Evolutionary conservation across 352 stramenopile genomes (phyloP).

Genomic region (Pythium scleroteichum): DNA sequence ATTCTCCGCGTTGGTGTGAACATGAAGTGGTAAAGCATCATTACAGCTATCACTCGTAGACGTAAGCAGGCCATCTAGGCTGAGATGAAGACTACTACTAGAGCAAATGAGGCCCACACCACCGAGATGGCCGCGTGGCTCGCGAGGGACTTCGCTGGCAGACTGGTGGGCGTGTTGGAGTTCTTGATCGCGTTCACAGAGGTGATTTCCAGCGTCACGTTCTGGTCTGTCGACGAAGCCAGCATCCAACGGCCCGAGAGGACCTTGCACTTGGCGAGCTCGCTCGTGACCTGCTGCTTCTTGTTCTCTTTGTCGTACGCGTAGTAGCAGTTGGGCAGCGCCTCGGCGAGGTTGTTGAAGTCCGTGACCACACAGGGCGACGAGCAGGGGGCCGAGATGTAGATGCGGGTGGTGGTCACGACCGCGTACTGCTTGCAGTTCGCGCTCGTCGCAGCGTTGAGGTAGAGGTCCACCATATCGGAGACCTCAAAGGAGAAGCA

Average conservation of each 20-base stretch:
- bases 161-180: not conserved
- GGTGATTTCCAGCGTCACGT: not conserved
- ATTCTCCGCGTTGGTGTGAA: too few species aligned
- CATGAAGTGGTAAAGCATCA: too few species aligned
- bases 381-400: slow-evolving; percentile 8
- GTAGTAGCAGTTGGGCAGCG: slow-evolving; percentile 10
- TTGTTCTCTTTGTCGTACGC: not conserved
- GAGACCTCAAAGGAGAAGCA: not conserved
- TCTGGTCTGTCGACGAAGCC: not conserved
- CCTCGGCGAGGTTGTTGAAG: not conserved
- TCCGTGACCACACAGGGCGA: not conserved
- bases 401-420: not conserved
- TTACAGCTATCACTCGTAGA: too few species aligned
- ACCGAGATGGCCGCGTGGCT: not conserved
- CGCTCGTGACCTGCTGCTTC: not conserved
- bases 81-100: too few species aligned
- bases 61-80: too few species aligned
- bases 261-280: not conserved
- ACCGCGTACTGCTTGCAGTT: not conserved
- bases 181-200: not conserved
- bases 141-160: not conserved
- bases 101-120: too few species aligned
- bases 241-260: not conserved
- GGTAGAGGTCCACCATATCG: not conserved
- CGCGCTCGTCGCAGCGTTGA: slow-evolving; percentile 1